These are phyloP conservation scores for Yamadazyma songkhlaensis DNA, from an alignment of 1,139 yeast species.

Conservation along the genomic window DNA sequence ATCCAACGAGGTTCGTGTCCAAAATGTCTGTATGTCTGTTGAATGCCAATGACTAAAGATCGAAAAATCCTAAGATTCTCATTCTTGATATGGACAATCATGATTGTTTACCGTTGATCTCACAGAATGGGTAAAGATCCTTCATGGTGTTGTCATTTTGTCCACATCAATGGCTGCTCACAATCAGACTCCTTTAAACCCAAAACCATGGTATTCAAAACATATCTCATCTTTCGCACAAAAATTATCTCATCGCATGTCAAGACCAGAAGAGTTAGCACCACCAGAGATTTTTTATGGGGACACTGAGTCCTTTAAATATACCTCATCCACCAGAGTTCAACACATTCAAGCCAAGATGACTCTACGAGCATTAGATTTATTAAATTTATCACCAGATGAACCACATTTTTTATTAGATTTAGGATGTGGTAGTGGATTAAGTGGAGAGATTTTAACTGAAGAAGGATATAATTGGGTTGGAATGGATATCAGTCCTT, in stretches of 20 bases:
- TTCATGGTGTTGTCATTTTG: no score
- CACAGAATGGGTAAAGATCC: no score
- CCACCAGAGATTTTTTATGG: slow-evolving; percentile 96
- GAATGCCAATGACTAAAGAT: no score
- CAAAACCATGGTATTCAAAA: no score
- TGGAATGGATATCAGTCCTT: slow-evolving; percentile 95
- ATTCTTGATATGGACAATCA: no score
- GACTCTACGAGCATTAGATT: slow-evolving; percentile 91
- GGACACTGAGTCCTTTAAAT: slow-evolving; percentile 84
- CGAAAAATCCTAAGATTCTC: no score
- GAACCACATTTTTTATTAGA: slow-evolving; percentile 76
- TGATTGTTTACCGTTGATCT: no score
- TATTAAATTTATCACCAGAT: slow-evolving; percentile 65
- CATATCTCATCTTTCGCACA: no score
- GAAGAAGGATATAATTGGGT: slow-evolving; percentile 96
- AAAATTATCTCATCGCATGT: slow-evolving; percentile 47
- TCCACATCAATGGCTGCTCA: no score
- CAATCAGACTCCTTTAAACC: no score
- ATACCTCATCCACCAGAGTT: slow-evolving; percentile 90
- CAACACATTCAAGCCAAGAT: slow-evolving; percentile 97
- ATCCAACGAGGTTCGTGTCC: no score
- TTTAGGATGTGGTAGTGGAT: slow-evolving; percentile 96
- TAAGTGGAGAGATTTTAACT: slow-evolving; percentile 88
- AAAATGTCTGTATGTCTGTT: no score
- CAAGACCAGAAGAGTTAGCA: slow-evolving; percentile 96